A percentile compares a stretch with the other conserved stretches of the same genome.
Conservation (phyloP, 208 protist species). For the Trypanosoma theileri region DNA sequence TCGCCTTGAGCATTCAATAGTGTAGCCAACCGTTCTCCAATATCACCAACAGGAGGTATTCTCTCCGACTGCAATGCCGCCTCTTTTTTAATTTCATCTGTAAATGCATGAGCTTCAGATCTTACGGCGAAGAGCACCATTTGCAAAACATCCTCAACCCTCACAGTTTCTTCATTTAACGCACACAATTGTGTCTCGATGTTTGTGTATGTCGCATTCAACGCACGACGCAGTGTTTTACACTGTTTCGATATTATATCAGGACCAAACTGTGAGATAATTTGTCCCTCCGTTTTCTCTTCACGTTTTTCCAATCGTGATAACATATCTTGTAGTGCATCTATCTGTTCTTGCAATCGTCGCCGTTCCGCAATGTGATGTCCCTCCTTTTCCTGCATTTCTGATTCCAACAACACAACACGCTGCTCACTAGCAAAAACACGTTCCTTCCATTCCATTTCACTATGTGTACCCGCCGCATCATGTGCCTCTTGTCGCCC, state of each 20-base stretch:
- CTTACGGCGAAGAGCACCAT: constrained; percentile 39
- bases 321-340: constrained; percentile 43
- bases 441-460: constrained; percentile 34
- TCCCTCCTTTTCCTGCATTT: constrained; percentile 39
- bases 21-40: not conserved
- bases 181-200: constrained; percentile 41
- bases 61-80: constrained; percentile 16
- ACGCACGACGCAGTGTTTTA: constrained; percentile 45
- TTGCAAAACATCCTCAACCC: constrained; percentile 38
- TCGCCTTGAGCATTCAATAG: not conserved
- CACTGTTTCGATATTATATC: constrained; percentile 32
- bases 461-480: constrained; percentile 20
- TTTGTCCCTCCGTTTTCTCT: constrained; percentile 17
- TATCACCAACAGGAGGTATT: not conserved
- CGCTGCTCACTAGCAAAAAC: constrained; percentile 44
- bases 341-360: constrained; percentile 49
- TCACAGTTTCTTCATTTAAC: constrained; percentile 14
- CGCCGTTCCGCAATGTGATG: constrained; percentile 49
- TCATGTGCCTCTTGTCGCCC: constrained; percentile 20
- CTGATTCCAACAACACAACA: constrained; percentile 34
- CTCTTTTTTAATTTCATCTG: constrained; percentile 42
- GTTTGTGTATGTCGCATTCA: constrained; percentile 55
- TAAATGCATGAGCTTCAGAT: constrained; percentile 38
- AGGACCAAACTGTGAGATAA: constrained; percentile 16
- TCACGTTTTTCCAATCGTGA: constrained; percentile 37